These are phyloP conservation scores for Cladosporium sp. DNA, from an alignment of 2,329 filamentous ascomycete genomes.

Conservation along the genomic window DNA sequence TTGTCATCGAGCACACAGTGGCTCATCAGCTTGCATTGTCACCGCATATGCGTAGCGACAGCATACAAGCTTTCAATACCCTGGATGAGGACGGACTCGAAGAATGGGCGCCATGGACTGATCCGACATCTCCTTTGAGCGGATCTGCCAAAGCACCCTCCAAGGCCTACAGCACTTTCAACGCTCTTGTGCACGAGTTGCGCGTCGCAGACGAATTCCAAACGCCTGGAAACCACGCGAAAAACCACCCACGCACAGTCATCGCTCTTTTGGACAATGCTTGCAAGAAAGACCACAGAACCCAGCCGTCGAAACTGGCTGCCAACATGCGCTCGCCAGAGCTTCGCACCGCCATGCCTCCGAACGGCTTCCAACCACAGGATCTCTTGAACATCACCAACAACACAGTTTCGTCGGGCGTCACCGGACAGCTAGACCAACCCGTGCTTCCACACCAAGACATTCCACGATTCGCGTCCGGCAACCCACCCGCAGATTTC, in stretches of 20 bases:
- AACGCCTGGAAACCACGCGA: slow-evolving; percentile 8
- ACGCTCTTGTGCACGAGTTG: slow-evolving; percentile 43
- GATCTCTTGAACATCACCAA: slow-evolving; percentile 8
- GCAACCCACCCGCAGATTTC: slow-evolving; percentile 5
- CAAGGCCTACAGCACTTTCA: slow-evolving; percentile 53
- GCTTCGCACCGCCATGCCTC: neutral
- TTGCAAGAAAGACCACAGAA: slow-evolving; percentile 18
- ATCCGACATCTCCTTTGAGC: slow-evolving; percentile 33
- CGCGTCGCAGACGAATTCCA: slow-evolving; percentile 17
- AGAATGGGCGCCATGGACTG: slow-evolving; percentile 73
- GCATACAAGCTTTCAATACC: slow-evolving; percentile 49
- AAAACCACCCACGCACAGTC: slow-evolving; percentile 11
- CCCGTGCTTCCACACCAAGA: slow-evolving; percentile 7
- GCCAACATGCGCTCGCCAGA: slow-evolving; percentile 21
- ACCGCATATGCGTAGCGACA: slow-evolving; percentile 52
- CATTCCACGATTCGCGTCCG: neutral
- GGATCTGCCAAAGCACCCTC: slow-evolving; percentile 38
- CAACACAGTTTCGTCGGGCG: neutral
- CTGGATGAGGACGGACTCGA: slow-evolving; percentile 68
- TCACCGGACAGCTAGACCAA: neutral
- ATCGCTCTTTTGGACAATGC: slow-evolving; percentile 26
- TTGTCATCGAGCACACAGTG: slow-evolving; percentile 62
- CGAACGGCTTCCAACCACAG: neutral
- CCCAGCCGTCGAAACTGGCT: slow-evolving; percentile 32
- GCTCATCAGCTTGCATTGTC: slow-evolving; percentile 53